phyloP scores from a whole-genome alignment of 306 rosid genomes.

The Cucumis sativus region DNA sequence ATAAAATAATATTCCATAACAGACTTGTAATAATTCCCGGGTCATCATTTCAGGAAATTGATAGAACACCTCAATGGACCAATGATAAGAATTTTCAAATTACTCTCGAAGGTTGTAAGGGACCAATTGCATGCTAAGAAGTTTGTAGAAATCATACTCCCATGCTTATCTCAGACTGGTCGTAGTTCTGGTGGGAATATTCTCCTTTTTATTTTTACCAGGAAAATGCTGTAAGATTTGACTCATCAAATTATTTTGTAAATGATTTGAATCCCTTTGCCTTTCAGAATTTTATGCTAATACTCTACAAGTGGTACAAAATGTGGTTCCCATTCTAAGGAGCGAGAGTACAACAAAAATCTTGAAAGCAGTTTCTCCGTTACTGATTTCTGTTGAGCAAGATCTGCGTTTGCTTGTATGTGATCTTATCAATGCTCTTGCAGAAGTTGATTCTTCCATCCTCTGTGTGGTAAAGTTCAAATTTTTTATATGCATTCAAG shows the following conservation, averaged over 20 bases:
- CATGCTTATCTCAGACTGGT: constrained; percentile 38
- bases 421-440: constrained; percentile 63
- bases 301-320: constrained; percentile 45
- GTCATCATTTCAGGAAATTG: constrained; percentile 48
- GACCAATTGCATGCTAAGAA: constrained; percentile 42
- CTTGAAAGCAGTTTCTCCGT: constrained; percentile 47
- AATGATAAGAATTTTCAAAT: constrained; percentile 47
- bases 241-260: constrained; percentile 1
- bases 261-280: constrained; percentile 11
- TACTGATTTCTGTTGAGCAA: constrained; percentile 47
- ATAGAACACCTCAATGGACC: constrained; percentile 62
- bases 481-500: constrained; percentile 9
- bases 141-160: constrained; percentile 58
- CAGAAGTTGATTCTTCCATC: constrained; percentile 46
- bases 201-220: not conserved
- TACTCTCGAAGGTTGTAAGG: constrained; percentile 49
- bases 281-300: constrained; percentile 52
- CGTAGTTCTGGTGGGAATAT: constrained; percentile 43
- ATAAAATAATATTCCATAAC: not conserved
- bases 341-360: constrained; percentile 38
- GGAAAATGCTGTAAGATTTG: not conserved
- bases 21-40: not conserved
- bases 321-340: constrained; percentile 46
- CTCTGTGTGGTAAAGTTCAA: constrained; percentile 40
- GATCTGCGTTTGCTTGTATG: constrained; percentile 60